phyloP scores from a whole-genome alignment of 75 land plant species.

The Pinus tabuliformis region DNA sequence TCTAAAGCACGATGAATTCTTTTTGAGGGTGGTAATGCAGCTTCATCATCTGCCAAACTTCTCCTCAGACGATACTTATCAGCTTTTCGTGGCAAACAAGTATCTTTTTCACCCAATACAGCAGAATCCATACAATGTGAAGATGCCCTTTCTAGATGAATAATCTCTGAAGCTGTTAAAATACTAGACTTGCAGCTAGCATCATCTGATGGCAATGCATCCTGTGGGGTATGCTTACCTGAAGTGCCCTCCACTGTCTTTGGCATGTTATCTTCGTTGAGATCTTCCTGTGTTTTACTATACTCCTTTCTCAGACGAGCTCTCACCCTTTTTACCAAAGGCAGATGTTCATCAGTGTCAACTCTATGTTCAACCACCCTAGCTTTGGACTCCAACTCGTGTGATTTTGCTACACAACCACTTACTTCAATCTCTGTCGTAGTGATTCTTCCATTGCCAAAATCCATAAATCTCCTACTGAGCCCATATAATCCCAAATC shows the following conservation, averaged over 20 bases:
- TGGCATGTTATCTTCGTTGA: neutral
- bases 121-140: conserved; percentile 11
- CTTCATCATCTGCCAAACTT: conserved; percentile 64
- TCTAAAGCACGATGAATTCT: conserved; percentile 92
- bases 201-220: neutral
- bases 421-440: neutral
- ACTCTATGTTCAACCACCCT: conserved; percentile 16
- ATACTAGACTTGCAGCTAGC: conserved; percentile 7
- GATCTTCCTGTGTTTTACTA: conserved; percentile 8
- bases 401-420: conserved; percentile 4
- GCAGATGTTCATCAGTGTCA: conserved; percentile 78
- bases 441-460: neutral
- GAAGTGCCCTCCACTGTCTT: neutral
- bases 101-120: conserved; percentile 14
- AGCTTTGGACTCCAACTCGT: conserved; percentile 12
- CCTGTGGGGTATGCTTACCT: conserved; percentile 1
- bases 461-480: neutral
- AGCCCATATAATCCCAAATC: neutral
- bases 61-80: conserved; percentile 43
- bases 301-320: conserved; percentile 49
- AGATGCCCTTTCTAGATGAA: neutral
- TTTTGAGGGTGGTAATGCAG: conserved; percentile 93
- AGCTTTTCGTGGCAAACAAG: conserved; percentile 40
- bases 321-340: conserved; percentile 78
- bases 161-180: neutral